These are phyloP conservation scores for Saccharomyces hybrid DNA, from an alignment of 1,139 yeast species.

Conservation along the genomic window DNA sequence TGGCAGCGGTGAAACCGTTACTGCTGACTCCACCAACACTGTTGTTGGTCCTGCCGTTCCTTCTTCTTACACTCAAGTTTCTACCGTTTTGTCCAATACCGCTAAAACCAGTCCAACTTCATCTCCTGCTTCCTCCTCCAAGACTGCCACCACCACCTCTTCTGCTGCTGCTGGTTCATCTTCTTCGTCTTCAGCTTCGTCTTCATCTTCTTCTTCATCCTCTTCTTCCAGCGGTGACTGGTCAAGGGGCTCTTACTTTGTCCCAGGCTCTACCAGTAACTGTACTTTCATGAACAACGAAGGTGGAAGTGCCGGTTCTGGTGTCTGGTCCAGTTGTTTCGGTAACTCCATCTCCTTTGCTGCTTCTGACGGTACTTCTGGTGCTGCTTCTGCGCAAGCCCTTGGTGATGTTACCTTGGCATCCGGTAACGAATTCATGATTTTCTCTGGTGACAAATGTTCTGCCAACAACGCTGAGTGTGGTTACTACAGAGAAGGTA, in stretches of 20 bases:
- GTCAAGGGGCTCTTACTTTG: constrained; percentile 68
- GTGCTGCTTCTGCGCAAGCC: constrained; percentile 55
- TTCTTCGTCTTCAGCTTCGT: constrained; percentile 5
- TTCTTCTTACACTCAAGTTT: constrained; percentile 20
- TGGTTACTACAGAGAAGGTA: constrained; percentile 79
- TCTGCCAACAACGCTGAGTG: constrained; percentile 48
- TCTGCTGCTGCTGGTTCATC: constrained; percentile 11
- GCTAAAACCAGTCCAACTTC: constrained; percentile 10
- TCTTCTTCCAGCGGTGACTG: constrained; percentile 44
- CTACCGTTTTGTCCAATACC: constrained; percentile 9
- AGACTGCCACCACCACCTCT: constrained; percentile 11
- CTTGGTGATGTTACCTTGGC: constrained; percentile 55
- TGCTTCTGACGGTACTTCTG: constrained; percentile 60
- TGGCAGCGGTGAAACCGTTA: constrained; percentile 45
- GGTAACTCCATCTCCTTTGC: constrained; percentile 86
- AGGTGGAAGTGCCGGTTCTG: constrained; percentile 77
- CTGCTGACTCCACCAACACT: constrained; percentile 21
- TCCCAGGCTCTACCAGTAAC: constrained; percentile 57
- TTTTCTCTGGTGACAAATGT: constrained; percentile 67
- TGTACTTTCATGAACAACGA: constrained; percentile 75
- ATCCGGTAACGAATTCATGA: constrained; percentile 70
- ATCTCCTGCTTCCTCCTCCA: constrained; percentile 13
- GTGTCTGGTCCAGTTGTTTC: constrained; percentile 74
- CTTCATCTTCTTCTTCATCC: constrained; percentile 3
- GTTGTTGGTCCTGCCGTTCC: constrained; percentile 21